Conservation (phyloP, 1,284 basidiomycete species). For the Hemileia vastatrix region DNA sequence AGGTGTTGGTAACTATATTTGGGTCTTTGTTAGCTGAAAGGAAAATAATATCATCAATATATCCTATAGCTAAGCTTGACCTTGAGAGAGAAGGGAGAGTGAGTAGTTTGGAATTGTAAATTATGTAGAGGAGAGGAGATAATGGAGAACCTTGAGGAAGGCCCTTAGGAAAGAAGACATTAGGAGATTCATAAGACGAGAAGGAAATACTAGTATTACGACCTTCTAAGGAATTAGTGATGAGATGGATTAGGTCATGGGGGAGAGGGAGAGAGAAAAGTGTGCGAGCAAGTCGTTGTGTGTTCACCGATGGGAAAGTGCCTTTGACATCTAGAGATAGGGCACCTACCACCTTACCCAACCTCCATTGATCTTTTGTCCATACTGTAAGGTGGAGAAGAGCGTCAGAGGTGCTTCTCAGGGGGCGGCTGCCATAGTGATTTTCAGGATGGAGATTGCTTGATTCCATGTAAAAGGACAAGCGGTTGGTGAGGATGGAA, state of each 20-base stretch:
- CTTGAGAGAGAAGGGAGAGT: no score
- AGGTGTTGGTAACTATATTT: no score
- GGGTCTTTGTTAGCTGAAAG: no score
- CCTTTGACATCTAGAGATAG: slow-evolving; percentile 15
- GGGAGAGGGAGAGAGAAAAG: not conserved
- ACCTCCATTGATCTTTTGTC: slow-evolving; percentile 11
- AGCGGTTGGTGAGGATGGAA: not conserved
- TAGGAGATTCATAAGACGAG: not conserved
- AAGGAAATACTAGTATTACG: not conserved
- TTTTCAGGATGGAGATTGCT: not conserved
- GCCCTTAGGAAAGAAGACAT: not conserved
- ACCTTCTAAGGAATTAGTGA: not conserved
- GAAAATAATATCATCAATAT: no score
- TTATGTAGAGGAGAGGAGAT: slow-evolving; percentile 7
- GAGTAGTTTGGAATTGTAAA: slow-evolving; percentile 5
- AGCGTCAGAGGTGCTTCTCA: not conserved
- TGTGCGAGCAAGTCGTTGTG: not conserved
- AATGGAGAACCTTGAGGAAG: slow-evolving; percentile 13
- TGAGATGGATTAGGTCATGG: not conserved
- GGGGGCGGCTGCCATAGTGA: slow-evolving; percentile 3
- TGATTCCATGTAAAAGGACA: slow-evolving; percentile 3
- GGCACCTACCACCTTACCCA: not conserved
- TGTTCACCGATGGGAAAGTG: slow-evolving; percentile 1
- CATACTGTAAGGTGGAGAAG: not conserved
- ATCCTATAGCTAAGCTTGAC: no score